Conservation (phyloP, 139 green algal species). For the Micromonas pusilla region DNA sequence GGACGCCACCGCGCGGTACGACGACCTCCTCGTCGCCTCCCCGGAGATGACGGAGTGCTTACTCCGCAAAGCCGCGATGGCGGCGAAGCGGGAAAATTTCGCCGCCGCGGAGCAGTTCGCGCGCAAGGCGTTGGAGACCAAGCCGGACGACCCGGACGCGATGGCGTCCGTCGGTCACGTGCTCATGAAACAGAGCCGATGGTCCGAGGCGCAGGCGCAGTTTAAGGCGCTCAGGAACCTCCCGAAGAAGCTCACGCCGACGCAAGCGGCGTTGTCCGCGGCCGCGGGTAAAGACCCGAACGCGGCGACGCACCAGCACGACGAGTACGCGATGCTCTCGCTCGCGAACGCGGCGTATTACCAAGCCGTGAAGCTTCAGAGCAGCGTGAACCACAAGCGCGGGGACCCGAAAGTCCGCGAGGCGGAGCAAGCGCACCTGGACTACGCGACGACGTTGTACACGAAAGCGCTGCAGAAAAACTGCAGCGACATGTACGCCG, state of each 20-base stretch:
- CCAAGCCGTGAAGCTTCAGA: background rate
- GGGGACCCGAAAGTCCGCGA: background rate
- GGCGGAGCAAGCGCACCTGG: background rate
- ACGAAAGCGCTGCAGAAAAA: slow-evolving; percentile 6
- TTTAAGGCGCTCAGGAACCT: background rate
- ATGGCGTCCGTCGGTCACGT: background rate
- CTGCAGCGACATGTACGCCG: background rate
- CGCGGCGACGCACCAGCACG: background rate
- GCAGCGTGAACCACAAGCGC: background rate
- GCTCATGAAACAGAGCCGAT: background rate
- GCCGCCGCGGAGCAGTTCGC: background rate
- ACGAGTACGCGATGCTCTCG: slow-evolving; percentile 15
- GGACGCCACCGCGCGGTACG: background rate
- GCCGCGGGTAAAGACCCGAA: background rate
- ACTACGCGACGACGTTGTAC: background rate
- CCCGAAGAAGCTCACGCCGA: background rate
- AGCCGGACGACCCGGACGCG: background rate
- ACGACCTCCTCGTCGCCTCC: background rate
- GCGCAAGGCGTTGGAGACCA: background rate
- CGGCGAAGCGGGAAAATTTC: background rate
- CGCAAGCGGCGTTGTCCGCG: background rate
- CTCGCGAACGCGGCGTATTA: slow-evolving; percentile 14
- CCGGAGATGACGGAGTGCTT: background rate
- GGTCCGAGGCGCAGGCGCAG: background rate
- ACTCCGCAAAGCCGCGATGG: background rate